These are phyloP conservation scores for Calycina marina DNA, from an alignment of 2,329 filamentous ascomycete species.

Conservation along the genomic window DNA sequence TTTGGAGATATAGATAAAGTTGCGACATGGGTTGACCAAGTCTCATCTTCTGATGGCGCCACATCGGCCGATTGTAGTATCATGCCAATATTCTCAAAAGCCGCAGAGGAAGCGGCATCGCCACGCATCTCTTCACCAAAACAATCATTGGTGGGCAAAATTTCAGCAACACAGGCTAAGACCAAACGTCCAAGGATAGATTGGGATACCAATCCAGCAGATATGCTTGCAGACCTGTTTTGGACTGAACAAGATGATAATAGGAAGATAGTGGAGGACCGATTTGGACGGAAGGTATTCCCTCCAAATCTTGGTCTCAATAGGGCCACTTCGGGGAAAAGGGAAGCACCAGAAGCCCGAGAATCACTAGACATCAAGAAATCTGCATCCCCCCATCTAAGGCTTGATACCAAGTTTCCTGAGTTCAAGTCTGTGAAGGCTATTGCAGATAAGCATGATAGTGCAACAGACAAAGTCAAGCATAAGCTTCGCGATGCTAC, in stretches of 20 bases:
- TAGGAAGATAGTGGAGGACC: slow-evolving; percentile 68
- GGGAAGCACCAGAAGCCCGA: slow-evolving; percentile 10
- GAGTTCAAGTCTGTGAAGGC: slow-evolving; percentile 20
- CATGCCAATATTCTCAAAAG: slow-evolving; percentile 27
- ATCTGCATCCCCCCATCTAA: slow-evolving; percentile 11
- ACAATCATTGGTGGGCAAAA: slow-evolving; percentile 28
- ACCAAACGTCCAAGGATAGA: slow-evolving; percentile 62
- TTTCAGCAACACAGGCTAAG: slow-evolving; percentile 28
- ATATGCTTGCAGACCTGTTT: slow-evolving; percentile 77
- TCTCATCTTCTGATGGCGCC: slow-evolving; percentile 24
- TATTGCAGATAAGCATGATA: slow-evolving; percentile 25
- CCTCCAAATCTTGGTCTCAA: slow-evolving; percentile 25
- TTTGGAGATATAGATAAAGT: slow-evolving; percentile 64
- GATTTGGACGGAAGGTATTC: slow-evolving; percentile 61
- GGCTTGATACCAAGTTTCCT: slow-evolving; percentile 21
- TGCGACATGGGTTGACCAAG: slow-evolving; percentile 60
- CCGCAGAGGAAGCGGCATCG: slow-evolving; percentile 13
- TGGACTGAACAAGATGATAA: slow-evolving; percentile 79
- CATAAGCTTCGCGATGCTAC: slow-evolving; percentile 37
- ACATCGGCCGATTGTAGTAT: slow-evolving; percentile 24
- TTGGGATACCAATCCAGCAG: slow-evolving; percentile 71
- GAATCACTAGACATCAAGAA: slow-evolving; percentile 2
- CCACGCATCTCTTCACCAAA: slow-evolving; percentile 24
- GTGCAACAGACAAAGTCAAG: slow-evolving; percentile 41
- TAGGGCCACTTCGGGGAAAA: slow-evolving; percentile 25